A percentile compares a stretch with the other conserved stretches of the same genome.
Conservation (phyloP, 345 rosid genomes). For the Raphanus sativus region DNA sequence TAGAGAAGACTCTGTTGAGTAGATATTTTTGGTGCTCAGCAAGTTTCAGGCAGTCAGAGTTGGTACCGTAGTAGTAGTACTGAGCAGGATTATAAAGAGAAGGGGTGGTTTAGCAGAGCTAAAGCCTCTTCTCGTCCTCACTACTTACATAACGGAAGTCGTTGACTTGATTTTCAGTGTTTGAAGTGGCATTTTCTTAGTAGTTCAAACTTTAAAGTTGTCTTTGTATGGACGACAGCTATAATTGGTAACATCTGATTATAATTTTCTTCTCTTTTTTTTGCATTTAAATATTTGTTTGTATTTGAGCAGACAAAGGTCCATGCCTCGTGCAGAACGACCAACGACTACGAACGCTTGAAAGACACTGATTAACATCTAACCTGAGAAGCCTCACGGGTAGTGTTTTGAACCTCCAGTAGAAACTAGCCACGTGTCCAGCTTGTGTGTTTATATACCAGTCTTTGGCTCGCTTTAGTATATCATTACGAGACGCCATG, state of each 20-base stretch:
- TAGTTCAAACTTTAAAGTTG: not conserved
- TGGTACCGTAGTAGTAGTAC: too few relatives aligned
- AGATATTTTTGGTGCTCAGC: too few relatives aligned
- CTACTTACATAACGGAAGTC: conserved; percentile 68
- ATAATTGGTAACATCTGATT: not conserved
- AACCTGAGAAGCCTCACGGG: not conserved
- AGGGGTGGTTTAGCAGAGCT: conserved; percentile 16
- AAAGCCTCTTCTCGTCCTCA: conserved; percentile 52
- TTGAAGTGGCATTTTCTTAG: conserved; percentile 23
- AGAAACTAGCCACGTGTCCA: not conserved
- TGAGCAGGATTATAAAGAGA: too few relatives aligned
- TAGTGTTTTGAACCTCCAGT: not conserved
- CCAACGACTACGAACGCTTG: not conserved
- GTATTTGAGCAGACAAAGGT: not conserved
- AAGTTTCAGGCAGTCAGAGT: too few relatives aligned
- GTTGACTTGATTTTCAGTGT: conserved; percentile 77
- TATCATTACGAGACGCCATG: not conserved
- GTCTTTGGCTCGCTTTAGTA: not conserved
- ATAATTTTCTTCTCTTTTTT: not conserved
- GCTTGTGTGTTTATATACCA: not conserved
- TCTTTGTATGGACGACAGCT: not conserved
- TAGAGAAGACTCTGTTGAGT: too few relatives aligned
- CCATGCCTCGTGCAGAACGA: not conserved
- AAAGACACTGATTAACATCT: not conserved
- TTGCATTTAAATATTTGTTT: not conserved